These are phyloP conservation scores for Aspergillus japonicus DNA, from an alignment of 2,329 filamentous ascomycete species.

Conservation along the genomic window DNA sequence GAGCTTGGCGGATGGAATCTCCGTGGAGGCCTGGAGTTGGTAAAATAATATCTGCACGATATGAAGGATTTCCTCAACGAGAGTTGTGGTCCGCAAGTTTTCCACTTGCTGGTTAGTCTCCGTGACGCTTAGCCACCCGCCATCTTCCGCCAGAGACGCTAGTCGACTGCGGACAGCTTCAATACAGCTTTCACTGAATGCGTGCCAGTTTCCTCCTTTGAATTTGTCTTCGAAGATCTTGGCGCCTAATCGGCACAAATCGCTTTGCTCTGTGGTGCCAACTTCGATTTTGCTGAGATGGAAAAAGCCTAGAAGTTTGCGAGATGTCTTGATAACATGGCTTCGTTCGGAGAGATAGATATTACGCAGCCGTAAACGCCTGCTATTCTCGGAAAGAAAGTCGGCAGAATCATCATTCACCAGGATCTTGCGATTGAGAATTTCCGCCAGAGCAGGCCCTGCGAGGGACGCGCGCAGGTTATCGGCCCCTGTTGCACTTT, in stretches of 20 bases:
- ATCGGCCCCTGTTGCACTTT: slow-evolving; percentile 68
- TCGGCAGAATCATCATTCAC: slow-evolving; percentile 33
- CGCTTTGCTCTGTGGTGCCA: slow-evolving; percentile 8
- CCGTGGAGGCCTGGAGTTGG: slow-evolving; percentile 59
- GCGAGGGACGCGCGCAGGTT: slow-evolving; percentile 59
- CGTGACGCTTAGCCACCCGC: slow-evolving; percentile 49
- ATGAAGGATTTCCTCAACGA: slow-evolving; percentile 70
- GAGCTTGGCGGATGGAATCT: slow-evolving; percentile 58
- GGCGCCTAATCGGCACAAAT: slow-evolving; percentile 28
- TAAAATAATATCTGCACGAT: slow-evolving; percentile 72
- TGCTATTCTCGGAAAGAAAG: slow-evolving; percentile 63
- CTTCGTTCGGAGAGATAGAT: slow-evolving; percentile 71
- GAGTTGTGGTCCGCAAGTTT: slow-evolving; percentile 61
- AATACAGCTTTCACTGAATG: slow-evolving; percentile 36
- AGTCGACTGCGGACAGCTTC: slow-evolving; percentile 36
- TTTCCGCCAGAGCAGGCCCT: slow-evolving; percentile 36
- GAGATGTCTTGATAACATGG: slow-evolving; percentile 64
- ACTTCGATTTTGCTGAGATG: slow-evolving; percentile 25
- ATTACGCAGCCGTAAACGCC: slow-evolving; percentile 66
- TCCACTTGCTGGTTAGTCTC: slow-evolving; percentile 57
- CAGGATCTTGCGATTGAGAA: slow-evolving; percentile 31
- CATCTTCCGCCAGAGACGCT: slow-evolving; percentile 32
- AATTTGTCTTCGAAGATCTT: slow-evolving; percentile 32
- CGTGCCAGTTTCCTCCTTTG: slow-evolving; percentile 23
- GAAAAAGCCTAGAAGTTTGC: slow-evolving; percentile 45